phyloP scores from a whole-genome alignment of 2,329 filamentous ascomycete genomes.

The Paecilomyces dactylethromorphus region DNA sequence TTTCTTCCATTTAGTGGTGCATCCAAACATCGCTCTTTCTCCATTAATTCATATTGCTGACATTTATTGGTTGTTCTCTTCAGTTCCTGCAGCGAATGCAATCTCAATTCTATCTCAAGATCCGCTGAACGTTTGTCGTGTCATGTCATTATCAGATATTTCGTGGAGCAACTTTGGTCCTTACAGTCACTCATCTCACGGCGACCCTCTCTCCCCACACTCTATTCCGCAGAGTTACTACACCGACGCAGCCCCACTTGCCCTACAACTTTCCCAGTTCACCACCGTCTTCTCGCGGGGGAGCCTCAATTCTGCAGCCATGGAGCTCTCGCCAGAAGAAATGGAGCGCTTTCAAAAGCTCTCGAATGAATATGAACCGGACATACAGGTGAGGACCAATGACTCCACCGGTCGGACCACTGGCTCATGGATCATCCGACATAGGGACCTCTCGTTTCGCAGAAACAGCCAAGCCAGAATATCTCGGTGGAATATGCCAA shows the following conservation, averaged over 20 bases:
- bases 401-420: neutral
- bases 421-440: constrained; percentile 16
- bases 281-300: constrained; percentile 11
- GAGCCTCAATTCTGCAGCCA: constrained; percentile 17
- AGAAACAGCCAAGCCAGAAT: constrained; percentile 66
- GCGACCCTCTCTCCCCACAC: constrained; percentile 18
- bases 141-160: constrained; percentile 31
- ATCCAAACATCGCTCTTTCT: neutral
- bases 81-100: neutral
- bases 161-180: constrained; percentile 24
- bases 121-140: constrained; percentile 13
- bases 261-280: constrained; percentile 16
- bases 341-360: constrained; percentile 57
- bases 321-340: constrained; percentile 45
- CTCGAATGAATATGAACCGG: constrained; percentile 54
- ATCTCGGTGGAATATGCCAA: constrained; percentile 83
- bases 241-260: constrained; percentile 10
- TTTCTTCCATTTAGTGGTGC: neutral
- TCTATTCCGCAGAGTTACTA: neutral
- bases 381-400: constrained; percentile 44
- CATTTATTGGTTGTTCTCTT: neutral
- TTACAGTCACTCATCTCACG: constrained; percentile 22
- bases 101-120: neutral
- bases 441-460: constrained; percentile 77
- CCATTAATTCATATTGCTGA: neutral